These are phyloP conservation scores for Bisporella sp. DNA, from an alignment of 2,329 filamentous ascomycete genomes.

Conservation along the genomic window DNA sequence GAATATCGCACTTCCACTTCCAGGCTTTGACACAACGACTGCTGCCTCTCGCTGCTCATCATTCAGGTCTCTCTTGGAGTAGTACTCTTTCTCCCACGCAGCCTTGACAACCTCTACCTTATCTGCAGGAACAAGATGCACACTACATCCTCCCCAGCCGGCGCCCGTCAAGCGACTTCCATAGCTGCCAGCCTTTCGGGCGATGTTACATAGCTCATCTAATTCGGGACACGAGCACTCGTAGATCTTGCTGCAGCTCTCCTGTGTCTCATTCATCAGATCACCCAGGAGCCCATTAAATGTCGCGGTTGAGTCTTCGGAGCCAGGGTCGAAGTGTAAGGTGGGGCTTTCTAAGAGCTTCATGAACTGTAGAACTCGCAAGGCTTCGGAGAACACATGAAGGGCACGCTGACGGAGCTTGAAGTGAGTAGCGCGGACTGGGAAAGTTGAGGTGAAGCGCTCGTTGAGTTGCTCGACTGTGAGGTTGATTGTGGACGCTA, in stretches of 20 bases:
- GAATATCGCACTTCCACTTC: slow-evolving; percentile 59
- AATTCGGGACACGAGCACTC: slow-evolving; percentile 90
- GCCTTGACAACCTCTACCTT: slow-evolving; percentile 72
- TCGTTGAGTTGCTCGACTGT: slow-evolving; percentile 65
- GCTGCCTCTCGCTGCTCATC: slow-evolving; percentile 70
- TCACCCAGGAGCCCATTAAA: slow-evolving; percentile 68
- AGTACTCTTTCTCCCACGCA: slow-evolving; percentile 78
- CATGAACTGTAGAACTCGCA: slow-evolving; percentile 79
- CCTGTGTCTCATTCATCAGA: slow-evolving; percentile 84
- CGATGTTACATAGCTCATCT: slow-evolving; percentile 81
- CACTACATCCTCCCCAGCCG: slow-evolving; percentile 93
- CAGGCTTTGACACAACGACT: slow-evolving; percentile 84
- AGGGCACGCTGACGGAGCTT: slow-evolving; percentile 80
- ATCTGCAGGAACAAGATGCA: slow-evolving; percentile 82
- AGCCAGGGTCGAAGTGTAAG: slow-evolving; percentile 23
- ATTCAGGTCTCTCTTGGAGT: slow-evolving; percentile 56
- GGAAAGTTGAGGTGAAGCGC: slow-evolving; percentile 80
- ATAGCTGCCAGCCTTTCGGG: slow-evolving; percentile 69
- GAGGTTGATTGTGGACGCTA: slow-evolving; percentile 64
- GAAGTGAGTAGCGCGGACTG: slow-evolving; percentile 81
- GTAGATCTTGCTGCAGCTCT: slow-evolving; percentile 78
- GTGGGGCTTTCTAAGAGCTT: slow-evolving; percentile 57
- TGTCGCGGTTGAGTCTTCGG: slow-evolving; percentile 39
- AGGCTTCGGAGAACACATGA: slow-evolving; percentile 86
- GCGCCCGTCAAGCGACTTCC: slow-evolving; percentile 86